Conservation (phyloP, 2,329 filamentous ascomycete genomes). For the Pseudogymnoascus sp. region DNA sequence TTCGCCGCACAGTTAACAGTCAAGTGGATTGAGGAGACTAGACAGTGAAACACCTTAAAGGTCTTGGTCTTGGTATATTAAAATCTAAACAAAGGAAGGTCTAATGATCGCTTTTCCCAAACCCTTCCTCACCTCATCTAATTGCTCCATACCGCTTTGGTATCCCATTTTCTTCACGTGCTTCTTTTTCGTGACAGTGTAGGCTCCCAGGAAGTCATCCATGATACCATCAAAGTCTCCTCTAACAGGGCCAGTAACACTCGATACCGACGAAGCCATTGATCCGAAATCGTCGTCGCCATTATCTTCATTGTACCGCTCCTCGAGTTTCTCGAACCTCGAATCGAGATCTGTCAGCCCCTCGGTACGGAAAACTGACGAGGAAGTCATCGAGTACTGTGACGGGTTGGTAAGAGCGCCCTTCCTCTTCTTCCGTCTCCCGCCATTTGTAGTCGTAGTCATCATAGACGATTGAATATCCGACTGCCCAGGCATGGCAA, state of each 20-base stretch:
- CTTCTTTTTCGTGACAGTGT: constrained; percentile 64
- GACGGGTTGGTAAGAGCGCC: constrained; percentile 84
- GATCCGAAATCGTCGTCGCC: constrained; percentile 55
- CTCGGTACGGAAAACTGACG: constrained; percentile 78
- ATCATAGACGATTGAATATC: constrained; percentile 63
- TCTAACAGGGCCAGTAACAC: constrained; percentile 59
- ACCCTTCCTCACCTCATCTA: constrained; percentile 79
- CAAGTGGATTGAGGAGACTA: background rate
- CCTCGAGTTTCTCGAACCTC: constrained; percentile 85
- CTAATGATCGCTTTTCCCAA: constrained; percentile 66
- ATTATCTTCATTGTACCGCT: constrained; percentile 61
- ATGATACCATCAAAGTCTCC: constrained; percentile 82
- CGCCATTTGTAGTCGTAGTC: constrained; percentile 70
- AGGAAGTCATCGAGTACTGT: constrained; percentile 86
- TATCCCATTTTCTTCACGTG: constrained; percentile 72
- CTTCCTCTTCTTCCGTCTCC: constrained; percentile 87
- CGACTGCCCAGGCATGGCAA: constrained; percentile 42
- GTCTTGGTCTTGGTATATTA: background rate
- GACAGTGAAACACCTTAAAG: background rate
- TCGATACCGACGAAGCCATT: constrained; percentile 58
- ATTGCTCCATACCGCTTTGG: constrained; percentile 73
- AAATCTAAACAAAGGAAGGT: constrained; percentile 8
- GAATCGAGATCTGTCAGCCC: constrained; percentile 78
- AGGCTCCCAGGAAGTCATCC: constrained; percentile 80
- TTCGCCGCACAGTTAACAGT: background rate